Evolutionary conservation across 768 basidiomycete genomes (phyloP), one percentile per base, ranked within the genome.

Genomic region (Russula sp.): DNA sequence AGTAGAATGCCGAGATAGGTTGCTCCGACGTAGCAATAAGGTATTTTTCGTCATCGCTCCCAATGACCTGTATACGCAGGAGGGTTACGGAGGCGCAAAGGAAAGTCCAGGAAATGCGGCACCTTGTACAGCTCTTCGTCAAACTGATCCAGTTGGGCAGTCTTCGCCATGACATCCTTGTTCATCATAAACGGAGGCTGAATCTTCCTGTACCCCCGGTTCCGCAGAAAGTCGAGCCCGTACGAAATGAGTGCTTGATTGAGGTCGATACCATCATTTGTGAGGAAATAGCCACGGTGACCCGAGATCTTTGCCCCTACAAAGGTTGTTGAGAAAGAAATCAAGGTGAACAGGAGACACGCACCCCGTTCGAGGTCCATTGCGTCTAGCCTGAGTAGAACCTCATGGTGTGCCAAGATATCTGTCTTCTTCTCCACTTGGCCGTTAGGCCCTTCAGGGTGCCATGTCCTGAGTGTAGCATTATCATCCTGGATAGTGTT

Each of bases 161-260:
- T 98, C 79, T 97, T 96, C 61, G 84, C 85, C 97, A 99, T 99
- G 70, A 90, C 82, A 27, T 95, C 91, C 75, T 94, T 95, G 80
- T 93, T 94, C 89, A 99, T 98, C 80, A 99, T 88, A 79, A 97
- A 99, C 0, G 97, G 97, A 3, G 95, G 91, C 73, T 95, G 93
- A 55, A 98, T 84, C 77, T 96, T 98, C 78, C 87, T 96, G 83
- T 91, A 98, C 0, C 83, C 86, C 34, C 80, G 81, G 57, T 80
- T 82, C 40, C 93, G 82, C 57, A 99, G 79, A 75, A 95, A 99
- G 72, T 98, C 91, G 67, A 99, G 86, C 5, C 93, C 94, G 70
- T 98, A 98, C 54, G 87, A 83, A 74, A 98, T 90, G 53, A 99
- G 79, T 0, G 97, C 97, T 74, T 95, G 97, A 74, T 98, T 99